Evolutionary conservation across 805 yeast genomes (phyloP).

Genomic region (Kluyveromyces aestuarii): DNA sequence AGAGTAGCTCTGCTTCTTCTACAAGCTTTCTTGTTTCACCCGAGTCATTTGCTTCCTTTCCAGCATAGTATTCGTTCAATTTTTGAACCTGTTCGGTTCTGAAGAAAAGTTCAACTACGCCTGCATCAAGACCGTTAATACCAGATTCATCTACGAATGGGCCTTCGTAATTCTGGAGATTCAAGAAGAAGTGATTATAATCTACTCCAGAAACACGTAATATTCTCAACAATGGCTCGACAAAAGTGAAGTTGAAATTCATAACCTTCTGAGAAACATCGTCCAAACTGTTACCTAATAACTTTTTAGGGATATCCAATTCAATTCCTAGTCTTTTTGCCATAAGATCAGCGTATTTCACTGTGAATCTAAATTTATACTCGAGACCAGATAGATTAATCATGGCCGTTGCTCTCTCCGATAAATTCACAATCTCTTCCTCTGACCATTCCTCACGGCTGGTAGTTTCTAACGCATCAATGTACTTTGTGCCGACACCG

Average conservation of each 20-base stretch:
- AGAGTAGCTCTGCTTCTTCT: conserved; percentile 34
- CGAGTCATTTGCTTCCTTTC: conserved; percentile 25
- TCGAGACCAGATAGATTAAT: conserved; percentile 58
- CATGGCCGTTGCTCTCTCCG: conserved; percentile 52
- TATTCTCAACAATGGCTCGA: conserved; percentile 54
- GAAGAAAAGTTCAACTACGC: conserved; percentile 14
- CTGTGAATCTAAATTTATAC: conserved; percentile 54
- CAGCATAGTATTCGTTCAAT: conserved; percentile 19
- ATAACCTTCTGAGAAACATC: conserved; percentile 7
- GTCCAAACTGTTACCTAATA: conserved; percentile 15
- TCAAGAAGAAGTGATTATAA: conserved; percentile 69
- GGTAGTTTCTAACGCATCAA: conserved; percentile 30
- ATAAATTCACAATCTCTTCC: conserved; percentile 43
- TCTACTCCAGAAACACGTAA: conserved; percentile 58
- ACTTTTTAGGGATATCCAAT: conserved; percentile 32
- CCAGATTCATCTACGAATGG: conserved; percentile 24
- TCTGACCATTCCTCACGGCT: conserved; percentile 34
- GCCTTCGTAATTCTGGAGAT: conserved; percentile 42
- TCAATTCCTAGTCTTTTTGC: conserved; percentile 62
- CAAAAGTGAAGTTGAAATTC: conserved; percentile 26
- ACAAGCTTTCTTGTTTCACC: conserved; percentile 29
- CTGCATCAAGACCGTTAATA: conserved; percentile 13
- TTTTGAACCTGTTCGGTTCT: conserved; percentile 10
- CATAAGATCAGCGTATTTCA: conserved; percentile 47
- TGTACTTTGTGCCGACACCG: conserved; percentile 54